These are phyloP conservation scores for Cenococcum geophilum DNA, from an alignment of 495 filamentous ascomycete species.

Conservation along the genomic window DNA sequence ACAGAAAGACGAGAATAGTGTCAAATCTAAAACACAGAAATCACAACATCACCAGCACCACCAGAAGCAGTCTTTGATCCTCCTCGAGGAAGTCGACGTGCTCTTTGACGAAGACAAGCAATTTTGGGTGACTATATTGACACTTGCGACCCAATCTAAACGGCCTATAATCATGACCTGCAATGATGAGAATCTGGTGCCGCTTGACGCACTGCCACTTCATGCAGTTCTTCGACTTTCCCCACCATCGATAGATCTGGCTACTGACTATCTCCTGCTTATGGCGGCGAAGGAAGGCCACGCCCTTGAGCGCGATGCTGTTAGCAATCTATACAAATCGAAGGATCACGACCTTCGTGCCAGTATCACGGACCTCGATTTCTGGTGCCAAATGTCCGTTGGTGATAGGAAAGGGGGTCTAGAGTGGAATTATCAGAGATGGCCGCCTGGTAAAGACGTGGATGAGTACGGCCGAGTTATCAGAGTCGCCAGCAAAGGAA, in stretches of 20 bases:
- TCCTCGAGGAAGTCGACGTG: conserved; percentile 91
- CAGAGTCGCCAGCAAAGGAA: conserved; percentile 76
- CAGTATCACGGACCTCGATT: conserved; percentile 79
- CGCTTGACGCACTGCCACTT: conserved; percentile 60
- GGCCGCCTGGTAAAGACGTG: conserved; percentile 62
- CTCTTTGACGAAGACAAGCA: conserved; percentile 91
- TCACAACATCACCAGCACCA: conserved; percentile 47
- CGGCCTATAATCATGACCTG: conserved; percentile 93
- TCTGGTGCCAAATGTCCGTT: conserved; percentile 94
- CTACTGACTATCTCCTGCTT: conserved; percentile 72
- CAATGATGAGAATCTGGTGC: conserved; percentile 75
- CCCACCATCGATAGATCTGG: conserved; percentile 59
- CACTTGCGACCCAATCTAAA: conserved; percentile 73
- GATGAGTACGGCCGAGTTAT: conserved; percentile 59
- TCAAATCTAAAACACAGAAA: conserved; percentile 34
- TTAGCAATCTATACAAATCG: conserved; percentile 62
- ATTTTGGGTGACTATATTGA: conserved; percentile 80
- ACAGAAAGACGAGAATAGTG: conserved; percentile 9
- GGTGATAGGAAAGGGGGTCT: conserved; percentile 83
- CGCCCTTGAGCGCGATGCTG: conserved; percentile 59
- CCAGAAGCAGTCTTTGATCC: conserved; percentile 90
- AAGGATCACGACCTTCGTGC: conserved; percentile 68
- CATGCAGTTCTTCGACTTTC: conserved; percentile 84
- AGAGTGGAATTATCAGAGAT: conserved; percentile 79
- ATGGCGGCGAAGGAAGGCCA: conserved; percentile 90